Base-by-base conservation (phyloP, 371 early-diverging fungal species). In the Nematocida sp. region DNA sequence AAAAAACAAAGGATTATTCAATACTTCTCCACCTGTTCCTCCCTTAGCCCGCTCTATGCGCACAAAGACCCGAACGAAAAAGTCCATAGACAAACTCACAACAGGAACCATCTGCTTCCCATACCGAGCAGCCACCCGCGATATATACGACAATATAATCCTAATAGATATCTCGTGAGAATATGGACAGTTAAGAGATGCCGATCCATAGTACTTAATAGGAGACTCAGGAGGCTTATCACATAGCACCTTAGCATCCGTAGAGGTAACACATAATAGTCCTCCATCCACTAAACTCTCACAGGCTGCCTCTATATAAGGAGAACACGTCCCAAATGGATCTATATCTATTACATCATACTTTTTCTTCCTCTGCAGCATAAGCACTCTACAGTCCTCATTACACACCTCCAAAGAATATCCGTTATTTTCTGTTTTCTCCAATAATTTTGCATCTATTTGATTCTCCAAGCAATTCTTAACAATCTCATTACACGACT, bases 31-130 rank as follows among this genome's bases (percentile, higher is more conserved):
- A 78, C 92, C 93, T 35, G 89, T 88, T 77, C 87, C 80, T 25
- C 83, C 79, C 0, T 94, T 87, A n/a, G 88, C 89, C 28, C 87
- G 86, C 64, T 86, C 84, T 1, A 99, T 93, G n/a, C 90, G 88
- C 13, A 97, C 92, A 87, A 99, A 97, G 9, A 98, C 88, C 51
- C 99, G 87, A 32, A 97, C 87, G 83, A 98, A 99, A 81, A 94
- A 99, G 86, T 99, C 99, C 53, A 98, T 93, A 80, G 92, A 92
- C 64, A 92, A 88, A 45, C 91, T 91, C 11, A 93, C 81, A 66
- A 99, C 81, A 1, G 98, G 98, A 18, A 87, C 89, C 78, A 98
- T 92, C 66, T 86, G 85, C 16, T 90, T 87, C 76, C 87, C 88
- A 82, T 93, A 91, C 51, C 91, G 89, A 40, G 90, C 88, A 30